A percentile compares a stretch with the other conserved stretches of the same genome.
phyloP scores from a whole-genome alignment of 768 basidiomycete species.

The Tephrocybe sp. region DNA sequence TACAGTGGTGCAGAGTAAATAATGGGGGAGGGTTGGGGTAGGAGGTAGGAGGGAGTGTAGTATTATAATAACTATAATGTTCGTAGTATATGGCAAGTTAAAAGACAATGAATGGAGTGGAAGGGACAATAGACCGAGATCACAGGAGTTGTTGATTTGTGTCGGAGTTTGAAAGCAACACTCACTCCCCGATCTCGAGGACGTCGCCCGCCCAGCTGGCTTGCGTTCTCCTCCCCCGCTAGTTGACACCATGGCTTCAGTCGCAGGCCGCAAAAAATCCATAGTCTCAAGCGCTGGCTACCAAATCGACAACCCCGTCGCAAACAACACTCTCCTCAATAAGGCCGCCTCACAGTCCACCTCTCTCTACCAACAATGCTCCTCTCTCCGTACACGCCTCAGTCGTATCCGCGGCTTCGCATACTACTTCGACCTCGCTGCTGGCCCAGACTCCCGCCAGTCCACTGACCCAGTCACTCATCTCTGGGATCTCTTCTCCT shows the following conservation, averaged over 20 bases:
- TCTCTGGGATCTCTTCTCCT: constrained; percentile 91
- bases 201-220: constrained; percentile 12
- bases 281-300: constrained; percentile 64
- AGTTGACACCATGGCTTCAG: constrained; percentile 45
- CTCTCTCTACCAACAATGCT: constrained; percentile 92
- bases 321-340: constrained; percentile 86
- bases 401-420: constrained; percentile 76
- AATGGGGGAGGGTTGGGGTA: no score
- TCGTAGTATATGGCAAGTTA: no score
- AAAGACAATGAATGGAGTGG: no score
- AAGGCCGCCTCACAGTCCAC: constrained; percentile 85
- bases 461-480: constrained; percentile 93
- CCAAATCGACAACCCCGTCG: constrained; percentile 72
- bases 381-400: constrained; percentile 72
- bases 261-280: constrained; percentile 79
- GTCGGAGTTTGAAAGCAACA: constrained; percentile 25
- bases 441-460: constrained; percentile 60
- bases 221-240: constrained; percentile 16
- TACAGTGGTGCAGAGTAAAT: no score
- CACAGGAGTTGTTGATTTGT: constrained; percentile 19
- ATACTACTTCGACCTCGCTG: constrained; percentile 65
- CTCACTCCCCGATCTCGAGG: constrained; percentile 14
- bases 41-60: no score
- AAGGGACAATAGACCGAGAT: no score
- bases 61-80: no score